Evolutionary conservation across 2,329 filamentous ascomycete genomes (phyloP).

Genomic region (Colletotrichum lini): DNA sequence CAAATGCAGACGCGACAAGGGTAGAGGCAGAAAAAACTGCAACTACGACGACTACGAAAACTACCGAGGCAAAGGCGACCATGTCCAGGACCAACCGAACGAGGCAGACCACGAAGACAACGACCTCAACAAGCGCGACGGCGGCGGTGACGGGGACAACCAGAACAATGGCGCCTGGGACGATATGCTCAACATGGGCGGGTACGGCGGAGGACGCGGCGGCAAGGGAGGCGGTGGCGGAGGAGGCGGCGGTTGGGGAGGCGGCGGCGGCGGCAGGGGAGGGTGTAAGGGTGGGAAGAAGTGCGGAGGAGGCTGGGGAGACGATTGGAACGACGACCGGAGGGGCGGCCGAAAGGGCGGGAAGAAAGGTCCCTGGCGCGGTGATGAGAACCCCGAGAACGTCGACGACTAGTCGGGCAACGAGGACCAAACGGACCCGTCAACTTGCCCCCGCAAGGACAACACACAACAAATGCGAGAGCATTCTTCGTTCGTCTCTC

Average conservation of each 20-base stretch:
- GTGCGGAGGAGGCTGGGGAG: slow-evolving; percentile 1
- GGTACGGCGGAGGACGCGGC: slow-evolving; percentile 2
- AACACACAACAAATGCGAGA: too few species aligned
- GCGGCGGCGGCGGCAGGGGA: neutral
- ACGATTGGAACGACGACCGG: too few species aligned
- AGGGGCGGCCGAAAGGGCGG: neutral
- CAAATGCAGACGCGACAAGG: slow-evolving; percentile 16
- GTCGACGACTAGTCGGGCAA: neutral
- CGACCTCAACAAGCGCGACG: slow-evolving; percentile 10
- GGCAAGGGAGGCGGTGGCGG: neutral
- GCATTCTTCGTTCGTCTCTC: neutral
- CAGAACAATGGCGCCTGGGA: neutral
- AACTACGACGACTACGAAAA: slow-evolving; percentile 1
- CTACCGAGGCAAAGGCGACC: neutral
- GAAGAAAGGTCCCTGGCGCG: slow-evolving; percentile 14
- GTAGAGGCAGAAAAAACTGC: neutral
- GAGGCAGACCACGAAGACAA: neutral
- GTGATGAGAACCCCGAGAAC: neutral
- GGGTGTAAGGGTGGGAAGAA: neutral
- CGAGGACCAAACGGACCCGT: neutral
- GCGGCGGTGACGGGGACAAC: neutral
- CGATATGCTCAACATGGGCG: neutral
- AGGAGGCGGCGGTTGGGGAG: neutral
- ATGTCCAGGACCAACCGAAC: neutral
- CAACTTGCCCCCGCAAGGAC: neutral